phyloP scores from a whole-genome alignment of 805 yeast species.

The Zygosaccharomyces pseudorouxii region DNA sequence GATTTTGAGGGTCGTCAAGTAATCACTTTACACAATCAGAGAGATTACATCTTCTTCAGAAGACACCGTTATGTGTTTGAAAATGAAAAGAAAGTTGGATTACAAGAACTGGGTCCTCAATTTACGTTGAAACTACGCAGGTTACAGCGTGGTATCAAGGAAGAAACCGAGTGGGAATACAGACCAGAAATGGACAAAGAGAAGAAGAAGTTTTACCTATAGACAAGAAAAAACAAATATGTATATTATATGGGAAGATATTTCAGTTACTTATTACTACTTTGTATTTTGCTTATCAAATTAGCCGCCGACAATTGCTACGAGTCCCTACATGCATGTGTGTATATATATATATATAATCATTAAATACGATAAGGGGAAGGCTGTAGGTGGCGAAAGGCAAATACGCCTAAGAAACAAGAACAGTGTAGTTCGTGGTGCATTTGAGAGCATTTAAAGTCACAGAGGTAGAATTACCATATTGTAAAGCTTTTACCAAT shows the following conservation, averaged over 20 bases:
- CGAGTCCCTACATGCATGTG: neutral
- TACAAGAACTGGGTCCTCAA: constrained; percentile 96
- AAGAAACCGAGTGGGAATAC: constrained; percentile 95
- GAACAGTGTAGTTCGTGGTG: neutral
- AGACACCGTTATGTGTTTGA: constrained; percentile 88
- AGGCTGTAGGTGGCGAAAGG: constrained; percentile 13
- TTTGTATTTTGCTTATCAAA: neutral
- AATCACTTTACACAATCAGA: constrained; percentile 89
- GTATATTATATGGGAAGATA: neutral
- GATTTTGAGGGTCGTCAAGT: constrained; percentile 95
- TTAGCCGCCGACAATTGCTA: neutral
- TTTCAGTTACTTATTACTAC: neutral
- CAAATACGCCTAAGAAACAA: neutral
- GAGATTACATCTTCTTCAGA: constrained; percentile 93
- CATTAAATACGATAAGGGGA: constrained; percentile 13
- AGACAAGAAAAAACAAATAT: constrained; percentile 14
- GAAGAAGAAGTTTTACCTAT: constrained; percentile 85
- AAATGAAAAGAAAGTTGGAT: constrained; percentile 87
- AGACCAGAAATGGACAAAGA: constrained; percentile 95
- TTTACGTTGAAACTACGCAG: constrained; percentile 86
- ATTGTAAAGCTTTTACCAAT: neutral
- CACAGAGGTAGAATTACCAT: neutral
- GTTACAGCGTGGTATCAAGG: constrained; percentile 85
- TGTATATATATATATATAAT: neutral
- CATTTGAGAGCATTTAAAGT: neutral